Conservation (phyloP, 805 yeast species). For the Saccharomycopsis guyanensis region DNA sequence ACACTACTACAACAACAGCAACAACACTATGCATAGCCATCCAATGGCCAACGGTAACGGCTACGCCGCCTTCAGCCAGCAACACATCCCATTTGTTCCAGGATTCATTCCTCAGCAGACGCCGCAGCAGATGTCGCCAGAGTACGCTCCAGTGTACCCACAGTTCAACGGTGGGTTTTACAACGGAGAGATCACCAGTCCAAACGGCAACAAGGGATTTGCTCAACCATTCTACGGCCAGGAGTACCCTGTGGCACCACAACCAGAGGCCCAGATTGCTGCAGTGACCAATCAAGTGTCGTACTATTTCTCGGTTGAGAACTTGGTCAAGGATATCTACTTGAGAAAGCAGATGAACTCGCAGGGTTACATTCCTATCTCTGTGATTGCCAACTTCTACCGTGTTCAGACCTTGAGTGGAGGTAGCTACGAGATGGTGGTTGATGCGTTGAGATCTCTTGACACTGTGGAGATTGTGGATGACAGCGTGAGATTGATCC, state of each 20-base stretch:
- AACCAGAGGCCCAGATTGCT: conserved; percentile 4
- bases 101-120: conserved; percentile 15
- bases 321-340: conserved; percentile 76
- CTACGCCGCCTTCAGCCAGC: conserved; percentile 9
- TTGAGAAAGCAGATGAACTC: conserved; percentile 76
- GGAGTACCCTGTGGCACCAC: background rate
- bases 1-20: conserved; percentile 16
- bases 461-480: conserved; percentile 29
- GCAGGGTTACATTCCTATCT: conserved; percentile 63
- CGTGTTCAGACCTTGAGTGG: conserved; percentile 62
- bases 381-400: conserved; percentile 60
- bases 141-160: conserved; percentile 1
- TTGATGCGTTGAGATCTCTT: conserved; percentile 39
- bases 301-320: conserved; percentile 85
- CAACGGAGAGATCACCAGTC: background rate
- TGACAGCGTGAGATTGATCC: conserved; percentile 53
- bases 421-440: conserved; percentile 46
- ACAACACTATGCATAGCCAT: conserved; percentile 12
- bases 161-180: background rate
- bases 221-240: background rate
- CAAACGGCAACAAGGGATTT: background rate
- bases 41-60: conserved; percentile 3
- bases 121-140: conserved; percentile 9
- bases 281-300: conserved; percentile 54
- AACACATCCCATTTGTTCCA: conserved; percentile 10